Evolutionary conservation across 306 rosid genomes (phyloP).

Genomic region (Prosopis cineraria): DNA sequence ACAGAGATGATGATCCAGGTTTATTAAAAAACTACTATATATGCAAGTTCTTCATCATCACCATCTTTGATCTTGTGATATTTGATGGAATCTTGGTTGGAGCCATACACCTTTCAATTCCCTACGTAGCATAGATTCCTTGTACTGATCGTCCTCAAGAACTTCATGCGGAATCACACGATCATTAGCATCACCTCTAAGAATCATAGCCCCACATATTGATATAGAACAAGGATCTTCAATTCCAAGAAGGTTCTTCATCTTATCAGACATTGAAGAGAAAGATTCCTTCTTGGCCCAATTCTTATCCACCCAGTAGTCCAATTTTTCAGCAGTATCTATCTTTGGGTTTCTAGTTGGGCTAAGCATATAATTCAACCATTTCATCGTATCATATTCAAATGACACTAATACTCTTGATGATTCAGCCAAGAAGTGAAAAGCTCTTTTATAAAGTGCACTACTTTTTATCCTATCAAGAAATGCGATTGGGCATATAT

Average conservation of each 20-base stretch:
- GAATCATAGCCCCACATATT: not conserved
- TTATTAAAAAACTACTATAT: too few relatives aligned
- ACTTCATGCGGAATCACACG: not conserved
- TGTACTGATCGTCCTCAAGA: not conserved
- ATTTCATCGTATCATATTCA: not conserved
- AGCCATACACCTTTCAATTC: conserved; percentile 37
- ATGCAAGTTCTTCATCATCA: too few relatives aligned
- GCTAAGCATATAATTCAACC: not conserved
- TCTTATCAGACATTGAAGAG: not conserved
- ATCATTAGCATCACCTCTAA: not conserved
- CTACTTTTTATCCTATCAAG: not conserved
- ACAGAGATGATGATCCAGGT: not conserved
- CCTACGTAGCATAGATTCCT: not conserved
- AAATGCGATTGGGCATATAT: not conserved
- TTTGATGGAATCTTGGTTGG: conserved; percentile 30
- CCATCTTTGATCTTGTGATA: conserved; percentile 23
- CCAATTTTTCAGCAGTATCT: not conserved
- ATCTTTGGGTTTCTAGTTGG: too few relatives aligned
- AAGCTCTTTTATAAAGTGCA: not conserved
- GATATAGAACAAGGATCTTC: not conserved
- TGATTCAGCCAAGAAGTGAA: not conserved
- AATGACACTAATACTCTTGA: not conserved
- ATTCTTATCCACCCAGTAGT: not conserved
- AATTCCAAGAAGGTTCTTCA: not conserved
- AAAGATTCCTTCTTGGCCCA: not conserved